Evolutionary conservation across 106 monocot species (phyloP).

Genomic region (Triglochin maritima): DNA sequence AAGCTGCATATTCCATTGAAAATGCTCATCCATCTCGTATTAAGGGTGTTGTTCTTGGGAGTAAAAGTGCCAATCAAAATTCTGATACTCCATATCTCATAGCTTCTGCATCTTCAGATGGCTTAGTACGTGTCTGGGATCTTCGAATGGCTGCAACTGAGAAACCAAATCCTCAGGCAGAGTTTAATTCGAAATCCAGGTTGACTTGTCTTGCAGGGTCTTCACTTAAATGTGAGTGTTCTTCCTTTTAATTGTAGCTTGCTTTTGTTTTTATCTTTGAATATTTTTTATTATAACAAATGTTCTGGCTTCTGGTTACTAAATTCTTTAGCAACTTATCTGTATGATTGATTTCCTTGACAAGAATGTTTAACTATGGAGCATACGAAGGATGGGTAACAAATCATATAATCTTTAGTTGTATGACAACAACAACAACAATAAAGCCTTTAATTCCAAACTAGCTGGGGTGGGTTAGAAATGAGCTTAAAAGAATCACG

Average conservation of each 20-base stretch:
- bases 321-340: too few relatives aligned
- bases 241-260: neutral
- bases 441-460: too few relatives aligned
- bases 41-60: slow-evolving; percentile 69
- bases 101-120: slow-evolving; percentile 90
- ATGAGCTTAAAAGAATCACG: too few relatives aligned
- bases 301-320: too few relatives aligned
- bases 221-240: slow-evolving; percentile 59
- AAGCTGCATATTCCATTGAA: slow-evolving; percentile 51
- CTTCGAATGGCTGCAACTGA: slow-evolving; percentile 40
- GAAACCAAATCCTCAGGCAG: slow-evolving; percentile 46
- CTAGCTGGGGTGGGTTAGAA: too few relatives aligned
- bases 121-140: slow-evolving; percentile 81
- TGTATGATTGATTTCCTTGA: too few relatives aligned
- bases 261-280: neutral
- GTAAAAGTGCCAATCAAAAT: slow-evolving; percentile 13
- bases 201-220: slow-evolving; percentile 86
- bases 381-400: too few relatives aligned
- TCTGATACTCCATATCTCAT: slow-evolving; percentile 37
- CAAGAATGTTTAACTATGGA: too few relatives aligned
- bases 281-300: too few relatives aligned
- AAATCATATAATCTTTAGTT: too few relatives aligned
- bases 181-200: slow-evolving; percentile 73
- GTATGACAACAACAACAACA: too few relatives aligned
- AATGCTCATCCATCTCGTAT: slow-evolving; percentile 67